These are phyloP conservation scores for Phytophthora meadii DNA, from an alignment of 352 stramenopile species.

Conservation along the genomic window DNA sequence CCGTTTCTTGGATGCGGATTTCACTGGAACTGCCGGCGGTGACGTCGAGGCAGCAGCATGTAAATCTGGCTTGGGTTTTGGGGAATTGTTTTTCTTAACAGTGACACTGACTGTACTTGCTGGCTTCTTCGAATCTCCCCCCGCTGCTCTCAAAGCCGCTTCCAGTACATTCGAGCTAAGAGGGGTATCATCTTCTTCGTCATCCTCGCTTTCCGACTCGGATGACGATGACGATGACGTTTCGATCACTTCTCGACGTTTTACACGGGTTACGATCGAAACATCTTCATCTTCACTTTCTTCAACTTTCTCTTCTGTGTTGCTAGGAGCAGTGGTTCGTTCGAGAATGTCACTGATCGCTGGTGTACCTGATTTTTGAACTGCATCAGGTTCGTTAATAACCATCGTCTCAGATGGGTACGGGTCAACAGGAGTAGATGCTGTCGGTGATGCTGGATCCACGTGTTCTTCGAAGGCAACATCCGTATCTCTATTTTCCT, in stretches of 20 bases:
- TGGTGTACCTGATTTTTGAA: constrained; percentile 5
- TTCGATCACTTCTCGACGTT: constrained; percentile 19
- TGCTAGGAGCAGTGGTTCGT: constrained; percentile 31
- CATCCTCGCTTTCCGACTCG: constrained; percentile 41
- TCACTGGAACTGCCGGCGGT: constrained; percentile 7
- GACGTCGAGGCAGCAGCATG: background rate
- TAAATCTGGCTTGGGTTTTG: background rate
- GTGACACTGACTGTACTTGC: constrained; percentile 1
- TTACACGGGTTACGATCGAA: constrained; percentile 14
- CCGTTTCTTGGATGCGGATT: constrained; percentile 27
- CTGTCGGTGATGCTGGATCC: background rate
- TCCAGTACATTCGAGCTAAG: constrained; percentile 55
- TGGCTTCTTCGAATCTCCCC: constrained; percentile 16
- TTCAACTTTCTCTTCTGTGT: constrained; percentile 28
- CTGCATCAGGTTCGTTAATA: constrained; percentile 3
- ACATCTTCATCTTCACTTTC: constrained; percentile 31
- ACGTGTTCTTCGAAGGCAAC: background rate
- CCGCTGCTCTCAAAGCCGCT: constrained; percentile 58
- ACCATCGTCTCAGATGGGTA: constrained; percentile 1
- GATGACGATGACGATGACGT: constrained; percentile 47
- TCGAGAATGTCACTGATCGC: constrained; percentile 25
- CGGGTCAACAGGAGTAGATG: background rate
- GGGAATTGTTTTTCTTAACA: background rate
- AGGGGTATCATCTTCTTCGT: constrained; percentile 3
- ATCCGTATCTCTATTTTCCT: constrained; percentile 6